Base-by-base conservation (phyloP, 1,284 basidiomycete genomes). In the Wallemia ichthyophaga region DNA sequence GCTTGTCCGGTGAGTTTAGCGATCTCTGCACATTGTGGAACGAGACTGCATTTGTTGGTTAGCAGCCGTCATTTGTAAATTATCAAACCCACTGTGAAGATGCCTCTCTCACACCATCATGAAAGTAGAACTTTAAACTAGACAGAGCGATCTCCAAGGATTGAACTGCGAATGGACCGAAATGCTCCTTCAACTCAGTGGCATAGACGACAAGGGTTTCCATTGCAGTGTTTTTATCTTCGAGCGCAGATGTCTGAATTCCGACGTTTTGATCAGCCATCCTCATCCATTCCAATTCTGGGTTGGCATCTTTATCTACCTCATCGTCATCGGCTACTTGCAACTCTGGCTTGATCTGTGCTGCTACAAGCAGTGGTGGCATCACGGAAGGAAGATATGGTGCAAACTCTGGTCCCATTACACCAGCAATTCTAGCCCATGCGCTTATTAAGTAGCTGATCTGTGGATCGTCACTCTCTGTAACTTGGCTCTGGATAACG, bases 221-320 rank as follows among this genome's bases (percentile, higher is more conserved):
- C 64, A 86, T 85, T 1, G 85, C 84, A 80, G 60, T 83, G 62
- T 59, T 83, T 67, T 88, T 87, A 64, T 88, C 85, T 64, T 85
- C 83, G 63, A 87, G 78, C 1, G 79, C 79, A 0, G 82, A 79
- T 1, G 83, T 86, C 60, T 79, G 75, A 61, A 85, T 81, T 1
- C 79, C 80, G n/a, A 84, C 73, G 17, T 78, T 76, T 59, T 79
- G 79, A 0, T 82, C 83, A 59, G 83, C 81, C 72, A 85, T 76
- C 9, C 74, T 73, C 62, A 85, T 74, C 1, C 78, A 81, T 65
- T 56, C 55, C 11, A 56, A 24, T 13, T 56, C 55, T 11, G 55
- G 55, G n/a, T 56, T 7, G n/a, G 55, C 55, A 24, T 56, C 55
- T 17, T 25, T 56, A 24, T 56, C 55, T 2, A 56, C 25, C 25